Evolutionary conservation across 176 grass and related monocot species (phyloP).

Genomic region (Panicum miliaceum): DNA sequence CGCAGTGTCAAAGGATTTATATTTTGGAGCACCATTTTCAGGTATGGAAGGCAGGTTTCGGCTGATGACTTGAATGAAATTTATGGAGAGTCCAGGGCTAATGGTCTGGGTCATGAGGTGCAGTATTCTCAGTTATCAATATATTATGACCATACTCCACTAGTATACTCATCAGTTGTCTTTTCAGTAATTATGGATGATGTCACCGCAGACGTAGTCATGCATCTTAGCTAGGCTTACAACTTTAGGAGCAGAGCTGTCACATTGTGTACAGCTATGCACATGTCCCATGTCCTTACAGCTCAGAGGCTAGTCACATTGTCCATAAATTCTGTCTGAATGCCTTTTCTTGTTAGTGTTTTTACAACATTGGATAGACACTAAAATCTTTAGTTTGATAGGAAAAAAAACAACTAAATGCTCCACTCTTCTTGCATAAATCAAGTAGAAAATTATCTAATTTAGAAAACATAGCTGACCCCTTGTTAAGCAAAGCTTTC

Average conservation of each 20-base stretch:
- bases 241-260: neutral
- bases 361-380: conserved; percentile 1
- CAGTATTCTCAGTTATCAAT: neutral
- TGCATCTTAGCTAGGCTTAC: conserved; percentile 17
- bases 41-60: conserved; percentile 72
- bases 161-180: neutral
- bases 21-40: conserved; percentile 45
- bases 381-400: neutral
- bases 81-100: conserved; percentile 79
- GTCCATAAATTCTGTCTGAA: neutral
- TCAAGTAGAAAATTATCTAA: neutral
- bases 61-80: conserved; percentile 75
- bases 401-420: neutral
- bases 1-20: neutral
- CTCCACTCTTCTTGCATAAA: conserved; percentile 8
- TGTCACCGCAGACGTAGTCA: neutral
- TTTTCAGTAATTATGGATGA: conserved; percentile 1
- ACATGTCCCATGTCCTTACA: neutral
- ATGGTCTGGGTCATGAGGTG: conserved; percentile 90
- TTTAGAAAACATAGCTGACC: neutral
- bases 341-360: neutral
- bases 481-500: neutral
- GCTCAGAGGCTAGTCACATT: neutral
- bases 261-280: neutral
- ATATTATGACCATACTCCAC: neutral